A percentile compares a stretch with the other conserved stretches of the same genome.
Evolutionary conservation across 139 green algal genomes (phyloP).

Genomic region (Chlorella sp.): DNA sequence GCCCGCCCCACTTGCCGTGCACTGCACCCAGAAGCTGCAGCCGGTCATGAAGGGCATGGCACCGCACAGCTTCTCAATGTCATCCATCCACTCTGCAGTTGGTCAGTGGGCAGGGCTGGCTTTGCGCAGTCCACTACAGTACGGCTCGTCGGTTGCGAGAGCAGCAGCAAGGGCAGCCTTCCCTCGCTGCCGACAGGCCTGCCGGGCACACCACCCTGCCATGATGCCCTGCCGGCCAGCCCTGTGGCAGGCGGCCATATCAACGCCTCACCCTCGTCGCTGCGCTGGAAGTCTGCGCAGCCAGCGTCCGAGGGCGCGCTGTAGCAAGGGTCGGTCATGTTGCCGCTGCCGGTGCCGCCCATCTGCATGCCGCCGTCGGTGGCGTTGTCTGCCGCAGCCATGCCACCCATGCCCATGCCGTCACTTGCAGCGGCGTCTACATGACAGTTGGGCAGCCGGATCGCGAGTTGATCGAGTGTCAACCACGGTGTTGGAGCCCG

Average conservation of each 20-base stretch:
- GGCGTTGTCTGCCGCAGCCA: background rate
- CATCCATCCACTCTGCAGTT: slow-evolving; percentile 5
- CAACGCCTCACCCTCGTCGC: background rate
- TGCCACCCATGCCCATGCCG: background rate
- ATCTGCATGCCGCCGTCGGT: background rate
- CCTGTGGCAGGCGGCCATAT: too few relatives aligned
- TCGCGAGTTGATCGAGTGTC: too few relatives aligned
- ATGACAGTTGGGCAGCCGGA: background rate
- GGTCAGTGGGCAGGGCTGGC: background rate
- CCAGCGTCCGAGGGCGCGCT: background rate
- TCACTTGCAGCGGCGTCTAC: background rate
- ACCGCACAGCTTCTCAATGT: slow-evolving; percentile 14
- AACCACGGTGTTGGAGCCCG: background rate
- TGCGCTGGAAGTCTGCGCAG: background rate
- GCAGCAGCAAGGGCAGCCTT: too few relatives aligned
- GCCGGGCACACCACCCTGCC: too few relatives aligned
- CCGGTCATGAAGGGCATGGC: slow-evolving; percentile 14
- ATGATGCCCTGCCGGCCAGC: too few relatives aligned
- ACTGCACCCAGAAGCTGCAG: slow-evolving; percentile 20
- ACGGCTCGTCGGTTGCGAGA: too few relatives aligned
- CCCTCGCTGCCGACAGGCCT: too few relatives aligned
- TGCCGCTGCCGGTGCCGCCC: slow-evolving; percentile 8
- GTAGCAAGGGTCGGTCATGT: slow-evolving; percentile 24
- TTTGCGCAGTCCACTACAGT: too few relatives aligned
- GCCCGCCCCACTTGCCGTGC: background rate